phyloP scores from a whole-genome alignment of 768 basidiomycete species.

The Agaricus blazei region DNA sequence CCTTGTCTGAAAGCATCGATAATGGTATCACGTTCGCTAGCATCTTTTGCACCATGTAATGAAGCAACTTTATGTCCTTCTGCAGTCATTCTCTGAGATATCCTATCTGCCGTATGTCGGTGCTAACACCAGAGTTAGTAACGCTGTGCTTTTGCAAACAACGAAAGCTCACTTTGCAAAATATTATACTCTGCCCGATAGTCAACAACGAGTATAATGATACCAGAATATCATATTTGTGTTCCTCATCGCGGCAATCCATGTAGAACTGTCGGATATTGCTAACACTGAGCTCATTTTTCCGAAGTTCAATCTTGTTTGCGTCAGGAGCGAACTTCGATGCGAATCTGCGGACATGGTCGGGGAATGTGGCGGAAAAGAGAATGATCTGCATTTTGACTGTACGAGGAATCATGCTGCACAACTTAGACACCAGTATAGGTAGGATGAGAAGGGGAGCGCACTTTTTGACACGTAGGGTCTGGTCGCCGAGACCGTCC shows the following conservation, averaged over 20 bases:
- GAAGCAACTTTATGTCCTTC: constrained; percentile 98
- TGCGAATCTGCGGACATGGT: constrained; percentile 89
- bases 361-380: constrained; percentile 98
- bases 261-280: constrained; percentile 95
- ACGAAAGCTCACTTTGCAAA: constrained; percentile 71
- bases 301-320: constrained; percentile 94
- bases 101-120: constrained; percentile 88
- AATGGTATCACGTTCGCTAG: constrained; percentile 80
- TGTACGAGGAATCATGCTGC: constrained; percentile 53
- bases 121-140: constrained; percentile 39
- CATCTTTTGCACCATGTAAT: constrained; percentile 91
- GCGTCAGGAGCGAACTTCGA: constrained; percentile 88
- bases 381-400: constrained; percentile 76
- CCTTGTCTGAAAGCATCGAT: constrained; percentile 97
- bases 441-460: constrained; percentile 16
- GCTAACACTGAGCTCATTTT: constrained; percentile 89
- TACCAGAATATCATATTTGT: constrained; percentile 95
- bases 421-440: not conserved
- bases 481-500: constrained; percentile 92
- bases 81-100: constrained; percentile 82
- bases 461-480: constrained; percentile 89
- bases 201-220: constrained; percentile 86
- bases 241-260: constrained; percentile 87
- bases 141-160: not conserved
- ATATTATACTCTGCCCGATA: constrained; percentile 98